These are phyloP conservation scores for Sordariomycetes sp. DNA, from an alignment of 2,329 filamentous ascomycete species.

Conservation along the genomic window DNA sequence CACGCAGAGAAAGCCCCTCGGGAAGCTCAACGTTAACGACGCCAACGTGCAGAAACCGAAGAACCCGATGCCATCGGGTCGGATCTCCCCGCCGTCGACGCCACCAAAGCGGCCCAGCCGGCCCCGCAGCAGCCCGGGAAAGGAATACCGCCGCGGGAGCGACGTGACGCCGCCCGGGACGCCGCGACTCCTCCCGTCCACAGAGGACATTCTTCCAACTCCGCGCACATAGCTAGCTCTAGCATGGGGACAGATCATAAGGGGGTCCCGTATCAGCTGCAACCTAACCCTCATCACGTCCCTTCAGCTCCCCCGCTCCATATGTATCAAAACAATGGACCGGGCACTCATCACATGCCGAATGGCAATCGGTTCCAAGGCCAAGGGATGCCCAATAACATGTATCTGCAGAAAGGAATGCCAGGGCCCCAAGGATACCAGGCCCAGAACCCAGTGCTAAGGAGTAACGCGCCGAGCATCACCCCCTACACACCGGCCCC, in stretches of 20 bases:
- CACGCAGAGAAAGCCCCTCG: background rate
- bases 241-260: background rate
- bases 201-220: background rate
- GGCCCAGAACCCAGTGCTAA: background rate
- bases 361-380: background rate
- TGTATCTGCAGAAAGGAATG: background rate
- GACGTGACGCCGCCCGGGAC: background rate
- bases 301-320: background rate
- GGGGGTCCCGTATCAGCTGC: background rate
- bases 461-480: background rate
- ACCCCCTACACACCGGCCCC: background rate
- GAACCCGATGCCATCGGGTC: background rate
- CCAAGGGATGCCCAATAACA: background rate
- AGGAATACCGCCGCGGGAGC: background rate
- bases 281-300: background rate
- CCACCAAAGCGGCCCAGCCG: background rate
- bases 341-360: background rate
- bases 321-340: background rate
- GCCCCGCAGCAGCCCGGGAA: background rate
- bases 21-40: background rate
- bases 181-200: background rate
- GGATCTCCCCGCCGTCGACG: background rate
- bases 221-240: background rate
- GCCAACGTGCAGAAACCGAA: background rate
- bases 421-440: background rate